Evolutionary conservation across 768 basidiomycete species (phyloP).

Genomic region (Boletus insuetus): DNA sequence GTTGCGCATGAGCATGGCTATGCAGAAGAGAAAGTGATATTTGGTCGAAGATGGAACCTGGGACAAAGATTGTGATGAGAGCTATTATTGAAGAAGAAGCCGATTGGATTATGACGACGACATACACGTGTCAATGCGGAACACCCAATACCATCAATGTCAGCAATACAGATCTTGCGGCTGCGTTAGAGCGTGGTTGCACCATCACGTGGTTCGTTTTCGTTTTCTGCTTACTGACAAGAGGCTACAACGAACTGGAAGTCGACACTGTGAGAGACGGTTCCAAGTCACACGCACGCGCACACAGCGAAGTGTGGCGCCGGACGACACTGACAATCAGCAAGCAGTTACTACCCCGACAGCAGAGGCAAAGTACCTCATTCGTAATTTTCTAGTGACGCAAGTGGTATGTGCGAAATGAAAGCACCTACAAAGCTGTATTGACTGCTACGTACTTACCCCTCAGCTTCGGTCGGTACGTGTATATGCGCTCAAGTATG

Average conservation of each 20-base stretch:
- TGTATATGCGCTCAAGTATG: no score
- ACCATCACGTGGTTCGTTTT: constrained; percentile 1
- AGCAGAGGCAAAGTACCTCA: not conserved
- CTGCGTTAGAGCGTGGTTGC: not conserved
- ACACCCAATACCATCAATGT: not conserved
- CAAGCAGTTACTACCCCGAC: no score
- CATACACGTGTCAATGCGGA: not conserved
- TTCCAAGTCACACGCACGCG: not conserved
- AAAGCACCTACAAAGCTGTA: no score
- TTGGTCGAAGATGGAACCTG: not conserved
- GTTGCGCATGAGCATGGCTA: not conserved
- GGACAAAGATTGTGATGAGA: constrained; percentile 5
- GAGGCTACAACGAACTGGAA: not conserved
- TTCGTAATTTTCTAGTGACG: constrained; percentile 3
- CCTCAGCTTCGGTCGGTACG: no score
- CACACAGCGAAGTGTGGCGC: no score
- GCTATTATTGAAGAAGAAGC: not conserved
- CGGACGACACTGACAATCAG: no score
- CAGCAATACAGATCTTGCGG: no score
- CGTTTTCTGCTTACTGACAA: not conserved
- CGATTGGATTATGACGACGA: not conserved
- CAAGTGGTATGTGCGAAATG: not conserved
- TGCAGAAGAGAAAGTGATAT: not conserved
- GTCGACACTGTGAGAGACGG: not conserved
- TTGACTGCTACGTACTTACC: no score